Conservation (phyloP, 2,329 filamentous ascomycete genomes). For the Endocalyx cinctus region DNA sequence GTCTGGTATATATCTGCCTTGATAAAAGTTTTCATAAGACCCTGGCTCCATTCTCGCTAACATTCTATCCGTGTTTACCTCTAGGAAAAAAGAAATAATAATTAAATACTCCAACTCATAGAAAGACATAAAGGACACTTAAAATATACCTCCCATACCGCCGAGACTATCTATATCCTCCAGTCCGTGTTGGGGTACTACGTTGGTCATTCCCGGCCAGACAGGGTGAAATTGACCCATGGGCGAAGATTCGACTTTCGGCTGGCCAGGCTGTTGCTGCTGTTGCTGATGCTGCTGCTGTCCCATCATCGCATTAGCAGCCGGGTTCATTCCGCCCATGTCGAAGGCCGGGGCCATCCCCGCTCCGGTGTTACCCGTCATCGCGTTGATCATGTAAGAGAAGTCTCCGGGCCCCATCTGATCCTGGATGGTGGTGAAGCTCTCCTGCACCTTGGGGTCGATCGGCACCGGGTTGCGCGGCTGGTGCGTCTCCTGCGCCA, state of each 20-base stretch:
- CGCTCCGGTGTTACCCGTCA: constrained; percentile 20
- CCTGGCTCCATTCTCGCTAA: no score
- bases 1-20: no score
- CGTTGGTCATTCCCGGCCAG: constrained; percentile 12
- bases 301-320: constrained; percentile 6
- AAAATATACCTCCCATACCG: constrained; percentile 2
- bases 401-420: constrained; percentile 22
- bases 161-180: constrained; percentile 9
- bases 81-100: no score
- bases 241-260: constrained; percentile 3
- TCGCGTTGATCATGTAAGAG: constrained; percentile 25
- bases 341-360: constrained; percentile 7
- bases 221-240: constrained; percentile 11
- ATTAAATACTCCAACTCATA: background rate
- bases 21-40: no score
- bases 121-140: background rate
- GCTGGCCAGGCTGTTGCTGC: constrained; percentile 7
- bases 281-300: no score
- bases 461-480: constrained; percentile 23
- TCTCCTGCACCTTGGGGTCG: constrained; percentile 20
- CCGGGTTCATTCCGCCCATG: constrained; percentile 9
- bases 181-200: constrained; percentile 10
- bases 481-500: constrained; percentile 23
- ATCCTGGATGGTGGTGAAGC: constrained; percentile 14
- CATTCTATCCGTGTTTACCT: no score